A percentile compares a stretch with the other conserved stretches of the same genome.
phyloP scores from a whole-genome alignment of 1,284 basidiomycete species.

The Boletus smithii region DNA sequence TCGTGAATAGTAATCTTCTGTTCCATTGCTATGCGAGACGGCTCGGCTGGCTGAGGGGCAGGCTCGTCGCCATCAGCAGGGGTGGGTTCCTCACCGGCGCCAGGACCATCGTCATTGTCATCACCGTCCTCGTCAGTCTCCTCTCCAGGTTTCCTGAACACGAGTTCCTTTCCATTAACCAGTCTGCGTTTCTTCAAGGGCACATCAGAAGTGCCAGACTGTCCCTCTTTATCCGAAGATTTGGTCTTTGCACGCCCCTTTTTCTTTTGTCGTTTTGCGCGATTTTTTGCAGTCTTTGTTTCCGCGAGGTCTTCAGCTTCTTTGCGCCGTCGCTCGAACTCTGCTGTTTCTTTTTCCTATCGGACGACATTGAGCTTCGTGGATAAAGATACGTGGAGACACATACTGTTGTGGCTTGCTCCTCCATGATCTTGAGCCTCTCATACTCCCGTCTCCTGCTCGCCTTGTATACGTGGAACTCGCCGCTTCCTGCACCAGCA shows the following conservation, averaged over 20 bases:
- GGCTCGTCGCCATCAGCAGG: constrained; percentile 7
- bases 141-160: constrained; percentile 55
- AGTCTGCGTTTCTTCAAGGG: constrained; percentile 50
- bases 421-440: constrained; percentile 87
- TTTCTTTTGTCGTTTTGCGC: constrained; percentile 87
- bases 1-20: constrained; percentile 51
- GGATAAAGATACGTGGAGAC: neutral
- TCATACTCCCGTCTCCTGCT: constrained; percentile 93
- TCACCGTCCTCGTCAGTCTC: constrained; percentile 45
- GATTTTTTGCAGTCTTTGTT: constrained; percentile 89
- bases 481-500: constrained; percentile 90
- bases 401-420: constrained; percentile 70
- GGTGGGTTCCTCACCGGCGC: constrained; percentile 10
- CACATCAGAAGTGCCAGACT: constrained; percentile 23
- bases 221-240: constrained; percentile 26
- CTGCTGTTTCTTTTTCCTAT: constrained; percentile 30
- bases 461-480: constrained; percentile 99
- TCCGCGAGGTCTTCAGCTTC: constrained; percentile 49
- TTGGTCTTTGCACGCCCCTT: constrained; percentile 64
- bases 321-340: constrained; percentile 31
- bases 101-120: constrained; percentile 25
- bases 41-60: constrained; percentile 7
- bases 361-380: neutral
- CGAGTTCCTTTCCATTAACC: constrained; percentile 56
- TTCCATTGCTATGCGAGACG: constrained; percentile 34